Evolutionary conservation across 1,139 yeast genomes (phyloP).

Genomic region (Candida smagusa): DNA sequence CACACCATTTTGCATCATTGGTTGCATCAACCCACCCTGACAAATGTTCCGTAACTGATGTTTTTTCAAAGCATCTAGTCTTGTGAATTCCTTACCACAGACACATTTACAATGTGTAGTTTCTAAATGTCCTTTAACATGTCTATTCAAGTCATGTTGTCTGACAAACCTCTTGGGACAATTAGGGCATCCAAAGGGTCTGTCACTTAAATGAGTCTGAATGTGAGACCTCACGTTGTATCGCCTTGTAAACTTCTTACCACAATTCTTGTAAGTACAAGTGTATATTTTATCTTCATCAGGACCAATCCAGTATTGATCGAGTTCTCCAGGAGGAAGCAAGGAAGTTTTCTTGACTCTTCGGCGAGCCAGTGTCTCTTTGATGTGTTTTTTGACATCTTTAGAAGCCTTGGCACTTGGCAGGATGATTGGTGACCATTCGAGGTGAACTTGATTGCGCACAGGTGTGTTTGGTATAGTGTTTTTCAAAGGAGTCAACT

Average conservation of each 20-base stretch:
- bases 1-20: constrained; percentile 19
- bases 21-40: constrained; percentile 53
- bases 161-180: constrained; percentile 77
- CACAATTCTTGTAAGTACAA: constrained; percentile 78
- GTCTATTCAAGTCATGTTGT: constrained; percentile 92
- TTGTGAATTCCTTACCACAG: constrained; percentile 88
- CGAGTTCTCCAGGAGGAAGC: constrained; percentile 87
- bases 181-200: constrained; percentile 68
- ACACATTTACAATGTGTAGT: constrained; percentile 70
- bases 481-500: constrained; percentile 39
- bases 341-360: constrained; percentile 63
- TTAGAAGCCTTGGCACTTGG: constrained; percentile 39
- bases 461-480: constrained; percentile 35
- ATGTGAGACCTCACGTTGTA: constrained; percentile 96
- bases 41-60: constrained; percentile 82
- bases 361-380: constrained; percentile 37
- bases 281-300: constrained; percentile 63
- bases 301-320: constrained; percentile 79
- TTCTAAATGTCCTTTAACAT: constrained; percentile 81
- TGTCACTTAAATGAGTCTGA: constrained; percentile 92
- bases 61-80: constrained; percentile 83
- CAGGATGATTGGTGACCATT: constrained; percentile 57
- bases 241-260: constrained; percentile 79
- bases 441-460: constrained; percentile 35
- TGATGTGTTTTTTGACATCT: constrained; percentile 38